Percentiles rank a stretch among this genome's conserved stretches.
Evolutionary conservation across 768 basidiomycete genomes (phyloP).

Genomic region (Lactifluus hygrophoroides): DNA sequence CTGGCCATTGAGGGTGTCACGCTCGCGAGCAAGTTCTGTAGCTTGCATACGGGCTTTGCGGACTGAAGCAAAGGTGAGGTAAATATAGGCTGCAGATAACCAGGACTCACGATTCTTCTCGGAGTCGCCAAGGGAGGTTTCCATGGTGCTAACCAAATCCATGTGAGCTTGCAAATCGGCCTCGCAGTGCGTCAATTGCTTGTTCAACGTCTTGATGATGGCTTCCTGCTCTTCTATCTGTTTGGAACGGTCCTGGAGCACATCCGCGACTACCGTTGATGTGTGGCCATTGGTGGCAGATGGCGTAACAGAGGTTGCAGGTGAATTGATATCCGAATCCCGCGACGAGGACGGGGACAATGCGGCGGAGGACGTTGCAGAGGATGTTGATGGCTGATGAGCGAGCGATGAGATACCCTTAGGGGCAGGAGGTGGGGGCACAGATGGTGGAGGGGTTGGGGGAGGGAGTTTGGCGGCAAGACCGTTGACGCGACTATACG

Average conservation of each 20-base stretch:
- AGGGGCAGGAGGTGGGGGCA: slow-evolving; percentile 79
- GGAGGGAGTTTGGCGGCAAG: slow-evolving; percentile 77
- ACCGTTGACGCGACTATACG: slow-evolving; percentile 50
- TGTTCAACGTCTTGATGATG: slow-evolving; percentile 91
- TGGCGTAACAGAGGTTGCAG: slow-evolving; percentile 36
- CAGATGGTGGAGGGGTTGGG: slow-evolving; percentile 78
- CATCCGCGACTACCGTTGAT: slow-evolving; percentile 34
- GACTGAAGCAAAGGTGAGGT: slow-evolving; percentile 36
- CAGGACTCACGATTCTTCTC: slow-evolving; percentile 79
- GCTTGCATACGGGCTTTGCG: slow-evolving; percentile 93
- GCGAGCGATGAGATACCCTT: slow-evolving; percentile 42
- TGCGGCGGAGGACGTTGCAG: slow-evolving; percentile 42
- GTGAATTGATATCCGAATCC: slow-evolving; percentile 62
- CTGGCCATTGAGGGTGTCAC: slow-evolving; percentile 63
- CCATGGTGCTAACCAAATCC: slow-evolving; percentile 78
- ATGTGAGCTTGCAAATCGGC: slow-evolving; percentile 85
- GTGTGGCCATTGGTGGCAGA: slow-evolving; percentile 29
- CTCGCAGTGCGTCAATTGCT: slow-evolving; percentile 90
- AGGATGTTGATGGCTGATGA: slow-evolving; percentile 45
- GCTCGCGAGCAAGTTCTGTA: slow-evolving; percentile 79
- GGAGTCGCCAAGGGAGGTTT: slow-evolving; percentile 80
- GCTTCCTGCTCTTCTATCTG: slow-evolving; percentile 76
- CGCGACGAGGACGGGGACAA: slow-evolving; percentile 52
- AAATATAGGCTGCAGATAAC: background rate
- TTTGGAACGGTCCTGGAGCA: slow-evolving; percentile 65